Percentiles rank a stretch among this genome's conserved stretches.
Evolutionary conservation across 2,329 filamentous ascomycete genomes (phyloP).

Genomic region (Diaporthe velutina): DNA sequence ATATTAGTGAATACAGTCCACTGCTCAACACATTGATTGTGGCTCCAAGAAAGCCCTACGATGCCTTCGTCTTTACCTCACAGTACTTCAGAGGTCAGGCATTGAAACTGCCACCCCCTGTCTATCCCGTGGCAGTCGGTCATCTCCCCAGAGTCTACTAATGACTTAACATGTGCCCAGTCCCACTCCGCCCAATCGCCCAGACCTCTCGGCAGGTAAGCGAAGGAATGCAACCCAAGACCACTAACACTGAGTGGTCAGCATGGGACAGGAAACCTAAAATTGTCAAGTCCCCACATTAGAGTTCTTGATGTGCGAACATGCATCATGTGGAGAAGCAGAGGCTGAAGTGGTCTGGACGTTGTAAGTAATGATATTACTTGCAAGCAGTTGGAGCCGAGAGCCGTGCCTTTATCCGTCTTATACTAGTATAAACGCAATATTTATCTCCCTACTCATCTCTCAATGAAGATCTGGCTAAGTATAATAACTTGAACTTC

Average conservation of each 20-base stretch:
- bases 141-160: neutral
- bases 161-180: neutral
- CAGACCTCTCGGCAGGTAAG: neutral
- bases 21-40: neutral
- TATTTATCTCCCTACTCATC: neutral
- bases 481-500: neutral
- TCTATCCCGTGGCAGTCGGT: neutral
- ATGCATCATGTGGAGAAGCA: neutral
- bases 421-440: neutral
- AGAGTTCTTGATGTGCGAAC: neutral
- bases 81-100: neutral
- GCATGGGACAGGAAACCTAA: neutral
- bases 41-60: neutral
- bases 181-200: neutral
- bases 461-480: neutral
- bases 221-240: constrained; percentile 13
- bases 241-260: neutral
- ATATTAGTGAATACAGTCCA: neutral
- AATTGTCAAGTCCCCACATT: neutral
- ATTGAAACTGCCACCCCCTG: neutral
- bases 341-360: neutral
- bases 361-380: neutral
- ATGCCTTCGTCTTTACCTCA: neutral
- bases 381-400: neutral
- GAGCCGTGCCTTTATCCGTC: neutral